phyloP scores from a whole-genome alignment of 495 filamentous ascomycete species.

The Bathelium albidoporum region DNA sequence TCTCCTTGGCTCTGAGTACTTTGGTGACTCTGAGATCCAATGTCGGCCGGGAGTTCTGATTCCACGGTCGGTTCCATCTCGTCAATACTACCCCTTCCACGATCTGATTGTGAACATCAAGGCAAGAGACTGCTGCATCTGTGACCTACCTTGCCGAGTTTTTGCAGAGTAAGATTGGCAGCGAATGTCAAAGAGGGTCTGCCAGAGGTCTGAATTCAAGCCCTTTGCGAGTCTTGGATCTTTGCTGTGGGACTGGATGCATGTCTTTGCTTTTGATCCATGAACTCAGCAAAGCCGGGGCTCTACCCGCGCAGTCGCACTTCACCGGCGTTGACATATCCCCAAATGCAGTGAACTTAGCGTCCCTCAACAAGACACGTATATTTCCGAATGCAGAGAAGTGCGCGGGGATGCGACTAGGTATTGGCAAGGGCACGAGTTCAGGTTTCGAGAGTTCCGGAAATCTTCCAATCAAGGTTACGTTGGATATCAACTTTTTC shows the following conservation, averaged over 20 bases:
- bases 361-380: constrained; percentile 47
- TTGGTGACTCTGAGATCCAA: constrained; percentile 70
- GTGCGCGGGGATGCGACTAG: too few species aligned
- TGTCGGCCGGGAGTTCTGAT: constrained; percentile 72
- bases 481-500: constrained; percentile 39
- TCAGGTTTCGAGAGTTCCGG: background rate
- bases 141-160: constrained; percentile 20
- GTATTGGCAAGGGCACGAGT: too few species aligned
- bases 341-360: constrained; percentile 47
- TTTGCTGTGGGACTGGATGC: constrained; percentile 87
- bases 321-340: constrained; percentile 52
- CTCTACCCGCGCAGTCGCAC: background rate
- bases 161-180: background rate
- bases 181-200: background rate
- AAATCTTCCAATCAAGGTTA: background rate
- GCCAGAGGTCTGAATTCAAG: background rate
- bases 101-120: constrained; percentile 8
- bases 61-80: constrained; percentile 47
- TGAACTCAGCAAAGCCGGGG: constrained; percentile 10
- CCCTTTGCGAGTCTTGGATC: constrained; percentile 57
- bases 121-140: constrained; percentile 31
- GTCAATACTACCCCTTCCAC: background rate
- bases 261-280: constrained; percentile 65
- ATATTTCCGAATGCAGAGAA: constrained; percentile 23
- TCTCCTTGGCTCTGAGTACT: constrained; percentile 78